These are phyloP conservation scores for Vicia sativa DNA, from an alignment of 306 rosid species.

Conservation along the genomic window DNA sequence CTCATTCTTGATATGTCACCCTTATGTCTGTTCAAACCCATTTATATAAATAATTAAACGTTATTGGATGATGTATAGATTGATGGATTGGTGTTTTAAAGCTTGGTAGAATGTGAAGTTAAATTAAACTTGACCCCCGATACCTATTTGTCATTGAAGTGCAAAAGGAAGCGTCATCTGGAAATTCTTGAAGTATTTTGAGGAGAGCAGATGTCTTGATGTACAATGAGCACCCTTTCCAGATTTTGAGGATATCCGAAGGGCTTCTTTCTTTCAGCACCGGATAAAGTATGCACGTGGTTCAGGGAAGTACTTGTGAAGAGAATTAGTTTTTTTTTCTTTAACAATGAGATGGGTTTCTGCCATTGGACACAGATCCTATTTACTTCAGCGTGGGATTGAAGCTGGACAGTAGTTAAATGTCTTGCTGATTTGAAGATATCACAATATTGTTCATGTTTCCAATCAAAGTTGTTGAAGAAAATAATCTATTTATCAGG, in stretches of 20 bases:
- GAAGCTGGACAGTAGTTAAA: constrained; percentile 10
- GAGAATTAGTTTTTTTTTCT: not conserved
- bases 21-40: not conserved
- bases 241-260: not conserved
- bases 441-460: constrained; percentile 10
- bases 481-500: constrained; percentile 14
- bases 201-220: constrained; percentile 25
- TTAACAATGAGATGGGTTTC: constrained; percentile 16
- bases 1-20: constrained; percentile 5
- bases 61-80: constrained; percentile 5
- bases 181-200: constrained; percentile 24
- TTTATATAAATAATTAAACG: not conserved
- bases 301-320: constrained; percentile 17
- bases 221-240: constrained; percentile 5
- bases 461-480: constrained; percentile 5
- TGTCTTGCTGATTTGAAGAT: constrained; percentile 27
- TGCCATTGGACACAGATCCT: constrained; percentile 25
- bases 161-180: constrained; percentile 11
- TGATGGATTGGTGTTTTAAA: constrained; percentile 1
- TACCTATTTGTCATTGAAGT: constrained; percentile 28
- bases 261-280: constrained; percentile 16
- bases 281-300: not conserved
- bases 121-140: constrained; percentile 11
- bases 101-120: not conserved
- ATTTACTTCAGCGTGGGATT: constrained; percentile 19